A percentile compares a stretch with the other conserved stretches of the same genome.
Evolutionary conservation across 768 basidiomycete genomes (phyloP).

Genomic region (Pleurotus ostreatus): DNA sequence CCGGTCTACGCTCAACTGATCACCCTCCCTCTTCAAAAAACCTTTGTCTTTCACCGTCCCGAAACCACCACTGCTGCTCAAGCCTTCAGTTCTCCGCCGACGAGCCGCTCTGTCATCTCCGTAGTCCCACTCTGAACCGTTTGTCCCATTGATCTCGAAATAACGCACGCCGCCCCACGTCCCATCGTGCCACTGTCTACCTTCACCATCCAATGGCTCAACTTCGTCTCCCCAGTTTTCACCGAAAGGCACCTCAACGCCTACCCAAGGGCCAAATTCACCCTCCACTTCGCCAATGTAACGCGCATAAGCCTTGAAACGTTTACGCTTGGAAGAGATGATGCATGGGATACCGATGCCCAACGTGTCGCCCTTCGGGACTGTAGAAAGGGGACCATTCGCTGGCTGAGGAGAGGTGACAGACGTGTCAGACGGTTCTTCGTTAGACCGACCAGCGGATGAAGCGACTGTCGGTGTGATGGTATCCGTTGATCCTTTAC

Average conservation of each 20-base stretch:
- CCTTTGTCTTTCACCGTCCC: conserved; percentile 22
- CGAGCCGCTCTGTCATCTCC: conserved; percentile 45
- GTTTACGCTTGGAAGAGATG: conserved; percentile 75
- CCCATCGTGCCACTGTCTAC: conserved; percentile 86
- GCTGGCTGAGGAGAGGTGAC: conserved; percentile 8
- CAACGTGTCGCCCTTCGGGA: conserved; percentile 65
- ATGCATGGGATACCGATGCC: conserved; percentile 90
- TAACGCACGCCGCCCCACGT: conserved; percentile 78
- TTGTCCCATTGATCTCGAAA: conserved; percentile 58
- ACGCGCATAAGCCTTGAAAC: conserved; percentile 82
- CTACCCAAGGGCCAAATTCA: conserved; percentile 83
- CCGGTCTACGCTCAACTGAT: conserved; percentile 45
- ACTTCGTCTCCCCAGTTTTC: conserved; percentile 42
- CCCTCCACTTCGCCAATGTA: conserved; percentile 88
- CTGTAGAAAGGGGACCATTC: conserved; percentile 12
- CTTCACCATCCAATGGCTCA: conserved; percentile 27
- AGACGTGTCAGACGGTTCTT: conserved; percentile 19
- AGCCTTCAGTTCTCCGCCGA: conserved; percentile 39
- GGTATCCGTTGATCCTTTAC: conserved; percentile 42
- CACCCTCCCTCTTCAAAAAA: conserved; percentile 37
- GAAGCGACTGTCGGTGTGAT: conserved; percentile 24
- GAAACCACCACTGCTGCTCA: conserved; percentile 21
- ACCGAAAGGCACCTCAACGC: conserved; percentile 80
- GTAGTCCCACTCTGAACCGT: conserved; percentile 62
- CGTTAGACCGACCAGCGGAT: conserved; percentile 6